Evolutionary conservation across 305 asterid genomes (phyloP).

Genomic region (Fraxinus greggii): DNA sequence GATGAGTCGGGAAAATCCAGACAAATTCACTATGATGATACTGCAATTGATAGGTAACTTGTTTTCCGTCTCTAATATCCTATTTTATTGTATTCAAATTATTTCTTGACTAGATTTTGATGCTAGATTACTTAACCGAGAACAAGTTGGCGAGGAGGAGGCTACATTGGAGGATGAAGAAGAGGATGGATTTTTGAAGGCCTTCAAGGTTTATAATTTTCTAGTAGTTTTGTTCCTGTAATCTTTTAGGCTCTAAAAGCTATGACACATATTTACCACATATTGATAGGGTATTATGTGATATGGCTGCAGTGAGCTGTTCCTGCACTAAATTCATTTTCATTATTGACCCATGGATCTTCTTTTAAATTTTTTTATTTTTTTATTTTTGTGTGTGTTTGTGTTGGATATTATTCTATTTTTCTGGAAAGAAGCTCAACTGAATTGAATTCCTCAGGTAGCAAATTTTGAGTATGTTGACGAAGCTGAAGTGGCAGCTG

Average conservation of each 20-base stretch:
- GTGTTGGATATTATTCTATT: constrained; percentile 5
- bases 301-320: constrained; percentile 13
- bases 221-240: constrained; percentile 1
- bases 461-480: constrained; percentile 94
- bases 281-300: constrained; percentile 11
- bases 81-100: constrained; percentile 15
- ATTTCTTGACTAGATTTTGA: constrained; percentile 22
- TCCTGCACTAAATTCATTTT: constrained; percentile 12
- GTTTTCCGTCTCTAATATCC: constrained; percentile 9
- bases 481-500: constrained; percentile 65
- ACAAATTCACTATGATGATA: constrained; percentile 94
- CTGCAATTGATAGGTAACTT: constrained; percentile 88
- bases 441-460: constrained; percentile 53
- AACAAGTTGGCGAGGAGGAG: constrained; percentile 81
- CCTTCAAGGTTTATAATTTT: constrained; percentile 71
- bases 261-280: neutral
- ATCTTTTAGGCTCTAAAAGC: neutral
- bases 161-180: constrained; percentile 80
- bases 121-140: constrained; percentile 82
- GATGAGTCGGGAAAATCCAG: constrained; percentile 92
- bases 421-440: constrained; percentile 26
- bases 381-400: neutral
- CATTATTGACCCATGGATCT: constrained; percentile 21
- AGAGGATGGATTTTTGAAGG: constrained; percentile 92
- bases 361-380: neutral